Percentiles rank a stretch among this genome's conserved stretches.
Conservation (phyloP, 176 grass and related monocot genomes). For the Alloteropsis semialata region DNA sequence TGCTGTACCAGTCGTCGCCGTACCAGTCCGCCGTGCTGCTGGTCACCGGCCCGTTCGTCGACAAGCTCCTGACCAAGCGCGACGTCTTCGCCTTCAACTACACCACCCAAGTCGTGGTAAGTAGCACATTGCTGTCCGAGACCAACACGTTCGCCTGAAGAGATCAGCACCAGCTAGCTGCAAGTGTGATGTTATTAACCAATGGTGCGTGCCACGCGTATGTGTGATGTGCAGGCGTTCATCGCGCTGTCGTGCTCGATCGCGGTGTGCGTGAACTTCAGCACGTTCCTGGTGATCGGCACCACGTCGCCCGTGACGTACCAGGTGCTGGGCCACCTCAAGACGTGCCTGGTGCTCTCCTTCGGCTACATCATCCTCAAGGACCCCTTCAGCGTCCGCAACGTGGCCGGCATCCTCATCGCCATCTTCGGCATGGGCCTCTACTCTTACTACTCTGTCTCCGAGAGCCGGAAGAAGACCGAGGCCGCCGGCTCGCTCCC, state of each 20-base stretch:
- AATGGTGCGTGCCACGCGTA: not conserved
- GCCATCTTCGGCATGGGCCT: conserved; percentile 92
- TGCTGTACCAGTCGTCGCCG: conserved; percentile 81
- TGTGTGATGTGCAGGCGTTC: conserved; percentile 60
- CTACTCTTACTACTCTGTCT: conserved; percentile 75
- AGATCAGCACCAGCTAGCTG: not conserved
- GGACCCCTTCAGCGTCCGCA: conserved; percentile 74
- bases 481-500: conserved; percentile 19
- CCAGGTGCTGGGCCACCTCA: conserved; percentile 95
- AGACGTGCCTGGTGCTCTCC: conserved; percentile 89
- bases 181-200: not conserved
- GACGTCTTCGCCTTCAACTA: conserved; percentile 73
- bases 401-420: conserved; percentile 79
- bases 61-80: conserved; percentile 63
- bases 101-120: conserved; percentile 66
- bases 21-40: conserved; percentile 85
- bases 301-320: conserved; percentile 93
- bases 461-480: conserved; percentile 64
- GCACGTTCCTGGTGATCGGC: conserved; percentile 92
- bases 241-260: conserved; percentile 76
- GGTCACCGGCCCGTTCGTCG: conserved; percentile 75
- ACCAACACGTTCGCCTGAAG: not conserved
- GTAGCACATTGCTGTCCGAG: not conserved
- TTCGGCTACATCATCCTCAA: conserved; percentile 71
- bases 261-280: conserved; percentile 88